Evolutionary conservation across 768 basidiomycete genomes (phyloP).

Genomic region (Amanita muscaria): DNA sequence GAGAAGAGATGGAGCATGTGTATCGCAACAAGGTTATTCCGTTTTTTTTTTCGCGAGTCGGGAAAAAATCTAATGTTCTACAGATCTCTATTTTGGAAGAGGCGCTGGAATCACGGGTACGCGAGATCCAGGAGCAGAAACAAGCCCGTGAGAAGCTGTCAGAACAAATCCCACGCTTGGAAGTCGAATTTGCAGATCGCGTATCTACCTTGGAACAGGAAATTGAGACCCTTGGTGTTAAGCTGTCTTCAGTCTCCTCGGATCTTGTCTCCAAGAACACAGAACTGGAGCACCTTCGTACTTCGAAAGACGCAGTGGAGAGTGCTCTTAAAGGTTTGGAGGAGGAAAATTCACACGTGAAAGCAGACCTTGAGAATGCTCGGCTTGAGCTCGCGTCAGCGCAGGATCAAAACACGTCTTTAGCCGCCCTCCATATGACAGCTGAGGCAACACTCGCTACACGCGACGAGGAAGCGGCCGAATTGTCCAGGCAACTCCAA

Average conservation of each 20-base stretch:
- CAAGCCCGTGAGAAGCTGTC: conserved; percentile 1
- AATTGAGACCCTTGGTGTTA: conserved; percentile 14
- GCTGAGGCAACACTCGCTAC: neutral
- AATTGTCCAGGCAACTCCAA: conserved; percentile 5
- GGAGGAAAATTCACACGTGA: neutral
- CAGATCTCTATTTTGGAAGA: conserved; percentile 14
- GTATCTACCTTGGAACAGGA: conserved; percentile 16
- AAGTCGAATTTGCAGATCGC: conserved; percentile 17
- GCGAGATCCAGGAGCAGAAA: conserved; percentile 14
- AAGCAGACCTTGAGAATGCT: neutral
- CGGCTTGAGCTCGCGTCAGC: neutral
- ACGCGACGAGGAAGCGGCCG: conserved; percentile 1
- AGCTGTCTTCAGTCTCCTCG: conserved; percentile 9
- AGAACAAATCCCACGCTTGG: conserved; percentile 13
- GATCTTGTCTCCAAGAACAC: conserved; percentile 6
- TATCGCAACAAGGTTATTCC: conserved; percentile 2
- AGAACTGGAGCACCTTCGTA: conserved; percentile 9
- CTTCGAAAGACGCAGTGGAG: conserved; percentile 13
- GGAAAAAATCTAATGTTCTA: neutral
- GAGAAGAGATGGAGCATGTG: conserved; percentile 6
- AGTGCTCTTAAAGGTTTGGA: conserved; percentile 2
- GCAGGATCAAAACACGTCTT: neutral
- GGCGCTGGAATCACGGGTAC: conserved; percentile 11
- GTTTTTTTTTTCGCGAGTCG: neutral
- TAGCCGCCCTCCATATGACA: neutral